phyloP scores from a whole-genome alignment of 371 early-diverging fungal species.

The Ordospora colligata region DNA sequence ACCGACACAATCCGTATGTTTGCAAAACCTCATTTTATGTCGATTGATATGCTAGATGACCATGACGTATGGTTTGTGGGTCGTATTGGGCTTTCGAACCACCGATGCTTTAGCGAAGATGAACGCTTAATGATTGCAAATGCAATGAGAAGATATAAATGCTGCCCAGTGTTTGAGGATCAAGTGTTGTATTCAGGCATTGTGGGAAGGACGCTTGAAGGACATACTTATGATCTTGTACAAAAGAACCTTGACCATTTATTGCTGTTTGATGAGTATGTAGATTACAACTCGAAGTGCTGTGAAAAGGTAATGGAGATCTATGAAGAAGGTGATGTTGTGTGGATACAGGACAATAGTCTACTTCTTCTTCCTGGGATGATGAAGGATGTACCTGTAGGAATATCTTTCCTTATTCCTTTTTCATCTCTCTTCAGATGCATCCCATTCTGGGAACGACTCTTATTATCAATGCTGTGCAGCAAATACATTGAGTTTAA shows the following conservation, averaged over 20 bases:
- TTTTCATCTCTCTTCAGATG: conserved; percentile 11
- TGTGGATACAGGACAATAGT: conserved; percentile 22
- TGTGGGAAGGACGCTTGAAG: neutral
- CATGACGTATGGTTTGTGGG: neutral
- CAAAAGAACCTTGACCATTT: conserved; percentile 2
- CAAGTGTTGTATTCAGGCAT: neutral
- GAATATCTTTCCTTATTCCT: neutral
- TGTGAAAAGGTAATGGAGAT: conserved; percentile 4
- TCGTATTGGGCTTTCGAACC: neutral
- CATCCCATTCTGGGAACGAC: conserved; percentile 25
- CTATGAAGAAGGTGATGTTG: conserved; percentile 20
- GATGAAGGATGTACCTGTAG: conserved; percentile 4
- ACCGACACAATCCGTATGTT: neutral
- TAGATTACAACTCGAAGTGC: neutral
- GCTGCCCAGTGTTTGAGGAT: neutral
- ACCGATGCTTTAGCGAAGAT: neutral
- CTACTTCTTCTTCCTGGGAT: conserved; percentile 26
- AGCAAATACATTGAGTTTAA: conserved; percentile 14
- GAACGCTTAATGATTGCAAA: neutral
- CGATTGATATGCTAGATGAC: neutral
- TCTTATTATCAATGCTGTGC: conserved; percentile 20
- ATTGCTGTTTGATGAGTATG: conserved; percentile 15
- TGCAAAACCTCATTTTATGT: conserved; percentile 9
- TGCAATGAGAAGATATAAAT: neutral
- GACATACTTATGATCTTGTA: neutral